Conservation (phyloP, 148 eudicot genomes). For the Cornus controversa region DNA sequence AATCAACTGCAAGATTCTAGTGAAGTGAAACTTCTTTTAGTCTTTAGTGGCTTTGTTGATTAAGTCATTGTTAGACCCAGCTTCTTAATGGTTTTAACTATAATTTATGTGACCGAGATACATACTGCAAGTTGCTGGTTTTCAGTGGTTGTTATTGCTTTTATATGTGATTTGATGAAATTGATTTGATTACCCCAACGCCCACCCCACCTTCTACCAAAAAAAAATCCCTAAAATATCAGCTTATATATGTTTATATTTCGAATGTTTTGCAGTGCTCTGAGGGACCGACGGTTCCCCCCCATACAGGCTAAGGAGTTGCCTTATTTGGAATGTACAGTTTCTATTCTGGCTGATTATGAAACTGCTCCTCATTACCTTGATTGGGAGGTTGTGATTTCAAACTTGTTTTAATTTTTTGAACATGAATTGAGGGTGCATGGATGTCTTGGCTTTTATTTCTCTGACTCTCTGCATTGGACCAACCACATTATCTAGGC, state of each 20-base stretch:
- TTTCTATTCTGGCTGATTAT: constrained; percentile 81
- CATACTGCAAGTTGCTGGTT: neutral
- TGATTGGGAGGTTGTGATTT: constrained; percentile 92
- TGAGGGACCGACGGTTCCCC: constrained; percentile 87
- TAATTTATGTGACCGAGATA: no score
- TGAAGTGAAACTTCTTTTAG: neutral
- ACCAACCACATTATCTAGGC: neutral
- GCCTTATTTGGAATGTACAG: constrained; percentile 92
- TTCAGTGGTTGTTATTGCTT: neutral
- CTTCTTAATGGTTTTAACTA: no score
- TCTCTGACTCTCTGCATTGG: neutral
- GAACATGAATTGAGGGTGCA: neutral
- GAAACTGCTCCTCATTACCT: constrained; percentile 71
- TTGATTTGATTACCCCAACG: neutral
- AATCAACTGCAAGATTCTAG: no score
- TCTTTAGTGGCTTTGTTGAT: neutral
- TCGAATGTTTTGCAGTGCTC: constrained; percentile 62
- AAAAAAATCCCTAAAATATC: constrained; percentile 9
- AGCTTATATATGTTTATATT: constrained; percentile 12
- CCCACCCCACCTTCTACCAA: no score
- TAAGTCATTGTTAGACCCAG: neutral
- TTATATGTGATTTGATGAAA: neutral
- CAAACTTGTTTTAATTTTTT: neutral
- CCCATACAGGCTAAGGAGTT: constrained; percentile 93
- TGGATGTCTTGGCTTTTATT: neutral